Base-by-base conservation (phyloP, 805 yeast species). In the Wickerhamiella siamensis region DNA sequence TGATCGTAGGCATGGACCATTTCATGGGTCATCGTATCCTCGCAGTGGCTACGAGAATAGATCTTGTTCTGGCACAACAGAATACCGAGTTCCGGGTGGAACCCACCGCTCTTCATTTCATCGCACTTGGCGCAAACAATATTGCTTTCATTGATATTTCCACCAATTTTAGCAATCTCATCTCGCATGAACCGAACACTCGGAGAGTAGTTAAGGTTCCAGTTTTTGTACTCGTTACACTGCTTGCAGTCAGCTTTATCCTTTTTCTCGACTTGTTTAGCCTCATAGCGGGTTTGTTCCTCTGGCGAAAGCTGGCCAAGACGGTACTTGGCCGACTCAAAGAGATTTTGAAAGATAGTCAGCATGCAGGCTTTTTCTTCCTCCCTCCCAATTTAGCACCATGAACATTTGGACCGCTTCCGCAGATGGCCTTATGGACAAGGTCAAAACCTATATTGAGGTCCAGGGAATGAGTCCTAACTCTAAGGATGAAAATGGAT, bases 351-450 rank as follows among this genome's bases (percentile, higher is more conserved):
- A 24, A 24, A 31, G 9, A 31, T 14, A 9, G 33, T 31, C 18
- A 31, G 17, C n/a, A 31, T 14, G 33, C 33, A 31, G 8, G 33
- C 8, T 14, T 12, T 31, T 12, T 31, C 8, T 14, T 12, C n/a
- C 8, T 31, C 8, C 33, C 29, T 24, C 6, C 29, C 29, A 24
- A 24, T 24, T 24, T 24, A 12, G n/a, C n/a, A n/a, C 12, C 10
- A 48, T 48, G 53, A 88, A 91, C 61, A 75, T 91, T 45, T 91
- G 98, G 98, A 75, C 83, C 5, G 95, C 95, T 3, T 88, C 95
- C 4, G 82, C 96, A 16, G 98, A 91, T 57, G 79, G 83, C 51
- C 73, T 78, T 46, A 44, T 70, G 3, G 69, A 64, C 2, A 53
- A 67, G 5, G 95, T 91, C 5, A 71, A 76, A 47, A 48, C 66